Base-by-base conservation (phyloP, 371 early-diverging fungal species). In the Mortierella sp. region DNA sequence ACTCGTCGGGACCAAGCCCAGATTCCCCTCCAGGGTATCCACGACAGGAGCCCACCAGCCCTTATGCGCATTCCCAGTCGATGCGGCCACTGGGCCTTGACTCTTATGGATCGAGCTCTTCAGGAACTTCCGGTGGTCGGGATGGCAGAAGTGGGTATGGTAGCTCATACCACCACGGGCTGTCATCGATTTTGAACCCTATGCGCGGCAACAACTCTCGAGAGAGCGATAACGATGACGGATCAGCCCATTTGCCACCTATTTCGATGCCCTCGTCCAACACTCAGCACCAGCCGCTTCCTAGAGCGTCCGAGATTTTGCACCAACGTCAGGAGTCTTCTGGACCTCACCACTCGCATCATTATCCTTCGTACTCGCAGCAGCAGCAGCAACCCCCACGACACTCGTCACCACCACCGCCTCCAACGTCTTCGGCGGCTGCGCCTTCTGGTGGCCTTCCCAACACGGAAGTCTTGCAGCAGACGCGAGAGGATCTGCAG, bases 401-500 rank as follows among this genome's bases (percentile, higher is more conserved):
- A 58, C 73, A 70, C 0, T 44, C 80, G 18, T 72, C 80, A 18
- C 72, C 82, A 11, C 72, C 72, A 24, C 54, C 75, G 16, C 43
- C 70, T 4, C 11, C 63, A 27, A 38, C 51, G 29, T 46, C 32
- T 63, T 41, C 60, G 10, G 38, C 49, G 55, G 51, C 68, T 14
- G 58, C 43, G 12, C 46, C 49, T 41, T 12, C 49, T 35, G 38
- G 70, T 21, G 65, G 38, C 3, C 75, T 75, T 29, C 44, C 85
- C 8, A 90, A 88, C n/a, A 89, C 87, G 4, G 88, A 90, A 51
- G 89, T 90, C 29, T 78, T 93, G 27, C 89, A 92, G 76, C 90
- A 91, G 43, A 93, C 93, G 78, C 91, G 93, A 32, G 88, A 91
- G 79, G 93, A 94, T 82, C 83, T 94, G 27, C 93, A 92, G 72